Percentiles rank a stretch among this genome's conserved stretches.
phyloP scores from a whole-genome alignment of 768 basidiomycete genomes.

The Boletus insuetus region DNA sequence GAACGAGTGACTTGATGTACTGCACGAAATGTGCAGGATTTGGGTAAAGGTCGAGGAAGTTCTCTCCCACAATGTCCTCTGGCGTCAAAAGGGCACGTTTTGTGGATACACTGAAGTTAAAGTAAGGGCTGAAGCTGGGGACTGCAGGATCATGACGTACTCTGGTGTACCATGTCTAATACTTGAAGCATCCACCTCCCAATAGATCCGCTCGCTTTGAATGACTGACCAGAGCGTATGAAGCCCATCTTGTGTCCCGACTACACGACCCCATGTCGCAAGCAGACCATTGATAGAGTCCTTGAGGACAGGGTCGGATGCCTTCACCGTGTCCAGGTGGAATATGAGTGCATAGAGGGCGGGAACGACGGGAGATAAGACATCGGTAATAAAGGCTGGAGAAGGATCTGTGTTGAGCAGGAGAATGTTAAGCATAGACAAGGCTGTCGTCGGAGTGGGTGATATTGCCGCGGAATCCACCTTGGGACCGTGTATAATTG shows the following conservation, averaged over 20 bases:
- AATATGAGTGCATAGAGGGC: conserved; percentile 63
- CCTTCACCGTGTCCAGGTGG: conserved; percentile 51
- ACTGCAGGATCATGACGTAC: conserved; percentile 37
- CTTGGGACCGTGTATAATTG: conserved; percentile 36
- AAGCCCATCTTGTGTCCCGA: conserved; percentile 49
- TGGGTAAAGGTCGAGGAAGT: conserved; percentile 68
- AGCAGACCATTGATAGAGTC: conserved; percentile 61
- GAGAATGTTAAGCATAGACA: conserved; percentile 54
- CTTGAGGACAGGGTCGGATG: conserved; percentile 62
- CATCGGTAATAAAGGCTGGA: conserved; percentile 55
- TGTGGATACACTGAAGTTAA: conserved; percentile 19
- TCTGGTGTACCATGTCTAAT: conserved; percentile 36
- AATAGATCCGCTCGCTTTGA: conserved; percentile 45
- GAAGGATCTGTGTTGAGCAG: conserved; percentile 79
- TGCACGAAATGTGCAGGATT: conserved; percentile 69
- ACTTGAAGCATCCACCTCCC: conserved; percentile 58
- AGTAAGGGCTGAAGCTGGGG: not conserved
- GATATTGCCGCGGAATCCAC: not conserved
- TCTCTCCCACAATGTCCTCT: conserved; percentile 41
- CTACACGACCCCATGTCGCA: conserved; percentile 72
- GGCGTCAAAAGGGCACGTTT: conserved; percentile 46
- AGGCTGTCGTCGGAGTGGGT: conserved; percentile 37
- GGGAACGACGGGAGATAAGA: conserved; percentile 68
- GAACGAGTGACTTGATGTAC: conserved; percentile 62
- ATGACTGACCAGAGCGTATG: conserved; percentile 60